phyloP scores from a whole-genome alignment of 2,329 filamentous ascomycete genomes.

The Talaromyces albobiverticillius region DNA sequence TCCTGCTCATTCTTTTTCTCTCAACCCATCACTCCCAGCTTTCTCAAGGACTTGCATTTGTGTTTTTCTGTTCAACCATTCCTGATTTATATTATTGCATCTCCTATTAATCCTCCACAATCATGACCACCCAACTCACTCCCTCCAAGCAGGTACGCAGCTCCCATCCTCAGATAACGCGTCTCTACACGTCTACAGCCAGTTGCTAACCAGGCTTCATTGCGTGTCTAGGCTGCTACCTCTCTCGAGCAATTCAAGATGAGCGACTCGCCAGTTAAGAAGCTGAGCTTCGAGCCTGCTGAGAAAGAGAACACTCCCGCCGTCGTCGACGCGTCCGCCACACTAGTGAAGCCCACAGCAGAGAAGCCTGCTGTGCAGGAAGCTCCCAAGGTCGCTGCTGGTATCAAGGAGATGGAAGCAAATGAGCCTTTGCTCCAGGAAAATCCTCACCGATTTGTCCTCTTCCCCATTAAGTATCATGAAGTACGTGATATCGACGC shows the following conservation, averaged over 20 bases:
- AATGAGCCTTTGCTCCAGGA: constrained; percentile 91
- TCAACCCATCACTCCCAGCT: constrained; percentile 20
- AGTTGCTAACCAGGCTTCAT: constrained; percentile 37
- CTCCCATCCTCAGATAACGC: constrained; percentile 34
- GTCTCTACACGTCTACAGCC: constrained; percentile 30
- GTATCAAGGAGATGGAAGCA: constrained; percentile 66
- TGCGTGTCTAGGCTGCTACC: constrained; percentile 67
- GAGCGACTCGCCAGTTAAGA: constrained; percentile 82
- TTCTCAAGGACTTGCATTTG: constrained; percentile 15
- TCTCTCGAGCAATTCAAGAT: constrained; percentile 88
- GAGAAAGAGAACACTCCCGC: constrained; percentile 78
- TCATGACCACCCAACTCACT: constrained; percentile 76
- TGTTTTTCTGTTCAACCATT: constrained; percentile 17
- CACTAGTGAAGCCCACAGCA: constrained; percentile 52
- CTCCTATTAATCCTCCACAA: constrained; percentile 21
- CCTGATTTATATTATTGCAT: constrained; percentile 16
- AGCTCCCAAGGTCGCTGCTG: constrained; percentile 44
- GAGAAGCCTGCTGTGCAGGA: constrained; percentile 40
- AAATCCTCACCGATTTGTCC: constrained; percentile 92
- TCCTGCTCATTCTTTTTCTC: constrained; percentile 20
- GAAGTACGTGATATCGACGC: constrained; percentile 70
- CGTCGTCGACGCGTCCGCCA: constrained; percentile 53
- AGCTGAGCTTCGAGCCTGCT: constrained; percentile 70
- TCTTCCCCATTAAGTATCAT: constrained; percentile 99
- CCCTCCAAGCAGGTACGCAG: constrained; percentile 68